Conservation (phyloP, 1,139 yeast genomes). For the Taphrina communis region DNA sequence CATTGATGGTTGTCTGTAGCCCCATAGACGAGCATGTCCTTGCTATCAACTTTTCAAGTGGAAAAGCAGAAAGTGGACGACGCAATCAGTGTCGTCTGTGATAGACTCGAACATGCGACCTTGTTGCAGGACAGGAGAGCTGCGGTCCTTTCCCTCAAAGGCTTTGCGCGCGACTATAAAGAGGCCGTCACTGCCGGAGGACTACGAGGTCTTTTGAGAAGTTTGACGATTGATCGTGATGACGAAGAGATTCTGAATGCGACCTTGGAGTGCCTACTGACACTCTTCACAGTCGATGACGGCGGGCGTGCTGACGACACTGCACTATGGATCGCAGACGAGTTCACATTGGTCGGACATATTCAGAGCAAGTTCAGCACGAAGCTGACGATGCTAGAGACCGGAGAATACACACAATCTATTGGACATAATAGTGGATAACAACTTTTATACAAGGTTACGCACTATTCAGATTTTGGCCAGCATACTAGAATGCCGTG, state of each 20-base stretch:
- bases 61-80: constrained; percentile 67
- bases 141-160: constrained; percentile 86
- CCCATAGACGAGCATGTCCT: constrained; percentile 18
- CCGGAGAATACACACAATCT: constrained; percentile 64
- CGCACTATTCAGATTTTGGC: constrained; percentile 86
- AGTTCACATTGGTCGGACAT: constrained; percentile 65
- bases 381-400: constrained; percentile 50
- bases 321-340: constrained; percentile 94
- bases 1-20: not conserved
- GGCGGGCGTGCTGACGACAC: constrained; percentile 69
- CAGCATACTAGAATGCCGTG: constrained; percentile 79
- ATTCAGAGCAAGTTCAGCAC: not conserved
- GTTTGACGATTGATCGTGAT: constrained; percentile 68
- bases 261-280: constrained; percentile 79
- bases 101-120: constrained; percentile 82
- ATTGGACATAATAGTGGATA: constrained; percentile 62
- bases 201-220: constrained; percentile 71
- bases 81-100: constrained; percentile 86
- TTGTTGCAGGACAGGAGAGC: constrained; percentile 85
- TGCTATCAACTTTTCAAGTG: constrained; percentile 28
- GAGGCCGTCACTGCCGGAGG: constrained; percentile 92
- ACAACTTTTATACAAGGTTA: constrained; percentile 75
- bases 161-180: constrained; percentile 85
- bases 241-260: constrained; percentile 81
- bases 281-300: constrained; percentile 70